Percentiles rank a stretch among this genome's conserved stretches.
Evolutionary conservation across 257 asterid species (phyloP).

Genomic region (Leptodermis oblonga): DNA sequence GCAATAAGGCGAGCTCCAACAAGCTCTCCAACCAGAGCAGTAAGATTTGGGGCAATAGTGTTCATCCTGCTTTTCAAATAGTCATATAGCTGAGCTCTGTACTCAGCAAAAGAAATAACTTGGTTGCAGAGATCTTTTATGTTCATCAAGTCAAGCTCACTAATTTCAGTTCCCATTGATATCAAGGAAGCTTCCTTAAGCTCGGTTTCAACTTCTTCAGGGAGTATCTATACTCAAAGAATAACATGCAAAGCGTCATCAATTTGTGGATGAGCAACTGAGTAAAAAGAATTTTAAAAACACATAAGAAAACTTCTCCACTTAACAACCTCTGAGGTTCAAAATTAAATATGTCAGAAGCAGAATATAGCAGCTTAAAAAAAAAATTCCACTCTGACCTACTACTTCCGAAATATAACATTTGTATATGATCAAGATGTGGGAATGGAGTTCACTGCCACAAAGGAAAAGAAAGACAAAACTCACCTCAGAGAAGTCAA

Average conservation of each 20-base stretch:
- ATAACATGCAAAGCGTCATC: not conserved
- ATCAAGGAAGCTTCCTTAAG: slow-evolving; percentile 76
- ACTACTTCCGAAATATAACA: too few relatives aligned
- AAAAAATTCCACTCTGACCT: not conserved
- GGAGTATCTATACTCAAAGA: slow-evolving; percentile 41
- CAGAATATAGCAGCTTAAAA: not conserved
- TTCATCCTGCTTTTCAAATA: slow-evolving; percentile 85
- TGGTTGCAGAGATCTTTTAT: slow-evolving; percentile 82
- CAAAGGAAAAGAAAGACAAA: not conserved
- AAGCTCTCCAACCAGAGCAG: slow-evolving; percentile 92
- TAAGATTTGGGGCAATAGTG: slow-evolving; percentile 87
- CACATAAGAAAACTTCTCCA: not conserved
- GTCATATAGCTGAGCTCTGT: slow-evolving; percentile 80
- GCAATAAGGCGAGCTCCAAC: slow-evolving; percentile 96
- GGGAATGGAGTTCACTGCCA: not conserved
- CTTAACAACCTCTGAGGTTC: not conserved
- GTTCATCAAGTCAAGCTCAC: slow-evolving; percentile 78
- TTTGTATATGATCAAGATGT: not conserved
- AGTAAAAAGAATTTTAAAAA: not conserved
- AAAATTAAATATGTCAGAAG: not conserved
- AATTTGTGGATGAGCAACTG: not conserved
- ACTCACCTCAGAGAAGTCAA: slow-evolving; percentile 80
- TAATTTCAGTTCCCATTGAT: slow-evolving; percentile 96
- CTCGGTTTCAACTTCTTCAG: slow-evolving; percentile 80
- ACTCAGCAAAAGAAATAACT: slow-evolving; percentile 76